Evolutionary conservation across 1,284 basidiomycete genomes (phyloP).

Genomic region (Naganishia sp.): DNA sequence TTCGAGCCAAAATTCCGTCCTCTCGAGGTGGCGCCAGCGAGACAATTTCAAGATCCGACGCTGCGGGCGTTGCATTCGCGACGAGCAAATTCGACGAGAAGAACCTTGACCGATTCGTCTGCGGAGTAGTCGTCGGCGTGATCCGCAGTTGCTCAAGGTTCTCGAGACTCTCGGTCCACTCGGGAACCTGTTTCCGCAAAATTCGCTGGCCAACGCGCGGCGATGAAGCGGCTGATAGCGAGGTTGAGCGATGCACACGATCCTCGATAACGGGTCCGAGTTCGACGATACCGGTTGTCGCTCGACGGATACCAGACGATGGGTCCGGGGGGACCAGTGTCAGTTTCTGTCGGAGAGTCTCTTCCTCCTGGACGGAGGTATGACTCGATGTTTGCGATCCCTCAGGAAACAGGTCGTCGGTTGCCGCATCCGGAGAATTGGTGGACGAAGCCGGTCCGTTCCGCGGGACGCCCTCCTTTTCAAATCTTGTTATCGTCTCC

Average conservation of each 20-base stretch:
- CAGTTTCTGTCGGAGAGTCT: background rate
- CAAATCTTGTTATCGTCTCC: background rate
- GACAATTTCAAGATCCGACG: too few species aligned
- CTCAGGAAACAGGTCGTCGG: constrained; percentile 9
- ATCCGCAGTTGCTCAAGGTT: constrained; percentile 12
- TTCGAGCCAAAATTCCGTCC: too few species aligned
- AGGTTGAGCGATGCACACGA: too few species aligned
- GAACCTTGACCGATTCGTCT: too few species aligned
- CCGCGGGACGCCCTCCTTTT: background rate
- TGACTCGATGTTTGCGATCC: constrained; percentile 8
- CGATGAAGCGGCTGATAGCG: too few species aligned
- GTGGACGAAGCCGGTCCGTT: background rate
- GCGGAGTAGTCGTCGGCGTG: too few species aligned
- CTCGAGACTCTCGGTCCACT: constrained; percentile 19
- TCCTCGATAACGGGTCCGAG: too few species aligned
- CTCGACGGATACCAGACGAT: background rate
- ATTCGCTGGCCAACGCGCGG: background rate
- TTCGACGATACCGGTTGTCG: background rate
- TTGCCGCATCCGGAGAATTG: background rate
- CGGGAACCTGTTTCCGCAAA: constrained; percentile 20
- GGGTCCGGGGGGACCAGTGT: background rate
- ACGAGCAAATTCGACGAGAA: too few species aligned
- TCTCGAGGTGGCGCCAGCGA: too few species aligned
- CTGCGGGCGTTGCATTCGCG: too few species aligned
- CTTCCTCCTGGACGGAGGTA: constrained; percentile 13